phyloP scores from a whole-genome alignment of 495 filamentous ascomycete genomes.

The Aspergillus avenaceus region DNA sequence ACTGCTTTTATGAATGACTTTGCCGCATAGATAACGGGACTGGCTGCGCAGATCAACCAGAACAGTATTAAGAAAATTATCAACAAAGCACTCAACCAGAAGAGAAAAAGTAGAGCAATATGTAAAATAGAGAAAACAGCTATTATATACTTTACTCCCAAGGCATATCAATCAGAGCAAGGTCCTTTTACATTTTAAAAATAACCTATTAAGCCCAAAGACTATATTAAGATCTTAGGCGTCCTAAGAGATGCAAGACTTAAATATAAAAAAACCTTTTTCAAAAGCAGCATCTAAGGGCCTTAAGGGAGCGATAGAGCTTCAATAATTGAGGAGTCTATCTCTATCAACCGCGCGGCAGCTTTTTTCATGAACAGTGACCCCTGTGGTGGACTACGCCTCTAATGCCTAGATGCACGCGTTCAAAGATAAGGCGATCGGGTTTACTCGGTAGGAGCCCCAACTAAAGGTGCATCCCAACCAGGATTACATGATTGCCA shows the following conservation, averaged over 20 bases:
- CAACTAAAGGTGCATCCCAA: no score
- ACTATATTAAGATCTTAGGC: constrained; percentile 19
- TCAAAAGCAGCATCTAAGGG: constrained; percentile 24
- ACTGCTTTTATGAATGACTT: constrained; percentile 24
- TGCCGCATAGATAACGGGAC: constrained; percentile 14
- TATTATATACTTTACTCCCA: constrained; percentile 23
- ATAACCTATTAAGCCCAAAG: constrained; percentile 17
- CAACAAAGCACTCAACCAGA: constrained; percentile 20
- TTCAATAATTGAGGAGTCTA: constrained; percentile 22
- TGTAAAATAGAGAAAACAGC: constrained; percentile 26
- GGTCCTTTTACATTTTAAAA: constrained; percentile 22
- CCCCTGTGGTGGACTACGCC: constrained; percentile 29
- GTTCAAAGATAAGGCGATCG: constrained; percentile 18
- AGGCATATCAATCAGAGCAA: constrained; percentile 16
- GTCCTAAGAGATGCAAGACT: constrained; percentile 19
- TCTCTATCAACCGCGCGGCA: constrained; percentile 25
- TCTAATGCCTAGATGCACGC: constrained; percentile 31
- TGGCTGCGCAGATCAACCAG: constrained; percentile 16
- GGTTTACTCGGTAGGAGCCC: no score
- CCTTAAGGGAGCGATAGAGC: constrained; percentile 26
- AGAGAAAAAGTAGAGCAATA: constrained; percentile 20
- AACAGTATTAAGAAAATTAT: constrained; percentile 17
- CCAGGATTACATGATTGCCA: no score
- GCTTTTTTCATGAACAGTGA: constrained; percentile 26
- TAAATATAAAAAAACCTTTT: constrained; percentile 23